Evolutionary conservation across 495 filamentous ascomycete species (phyloP).

Genomic region (Tirmania nivea): DNA sequence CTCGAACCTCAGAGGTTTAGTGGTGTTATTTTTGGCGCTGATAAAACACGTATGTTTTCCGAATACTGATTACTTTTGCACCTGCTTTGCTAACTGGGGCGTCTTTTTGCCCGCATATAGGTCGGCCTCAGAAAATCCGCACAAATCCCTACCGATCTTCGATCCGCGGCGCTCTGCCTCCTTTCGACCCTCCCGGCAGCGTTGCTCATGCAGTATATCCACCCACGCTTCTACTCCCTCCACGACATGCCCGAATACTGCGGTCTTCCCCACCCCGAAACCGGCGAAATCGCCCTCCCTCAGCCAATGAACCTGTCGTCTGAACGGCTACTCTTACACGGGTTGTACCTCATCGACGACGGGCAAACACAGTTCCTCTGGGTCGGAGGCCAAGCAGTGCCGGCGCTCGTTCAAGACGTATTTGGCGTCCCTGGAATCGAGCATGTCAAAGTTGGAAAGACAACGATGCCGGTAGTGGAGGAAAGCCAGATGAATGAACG

Average conservation of each 20-base stretch:
- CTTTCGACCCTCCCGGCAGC: constrained; percentile 82
- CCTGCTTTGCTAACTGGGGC: background rate
- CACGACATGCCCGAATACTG: constrained; percentile 97
- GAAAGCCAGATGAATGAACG: constrained; percentile 84
- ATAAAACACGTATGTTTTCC: constrained; percentile 60
- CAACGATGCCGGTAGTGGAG: constrained; percentile 59
- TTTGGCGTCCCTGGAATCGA: constrained; percentile 64
- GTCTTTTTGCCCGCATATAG: constrained; percentile 20
- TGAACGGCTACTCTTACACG: constrained; percentile 67
- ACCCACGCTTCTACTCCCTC: constrained; percentile 77
- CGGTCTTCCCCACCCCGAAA: constrained; percentile 62
- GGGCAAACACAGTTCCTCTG: constrained; percentile 95
- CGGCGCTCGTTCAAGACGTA: constrained; percentile 70
- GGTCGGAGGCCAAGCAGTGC: constrained; percentile 82
- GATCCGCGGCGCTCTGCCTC: constrained; percentile 77
- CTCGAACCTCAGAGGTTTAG: constrained; percentile 66
- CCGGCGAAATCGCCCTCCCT: constrained; percentile 70
- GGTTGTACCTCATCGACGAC: constrained; percentile 94
- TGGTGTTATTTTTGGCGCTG: constrained; percentile 74
- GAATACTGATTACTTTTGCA: background rate
- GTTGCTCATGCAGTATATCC: constrained; percentile 89
- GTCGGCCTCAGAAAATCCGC: constrained; percentile 85
- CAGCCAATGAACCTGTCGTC: constrained; percentile 72
- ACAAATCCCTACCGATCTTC: constrained; percentile 88
- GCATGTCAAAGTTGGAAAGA: constrained; percentile 79